phyloP scores from a whole-genome alignment of 495 filamentous ascomycete genomes.

The Tetracladium marchalianum region DNA sequence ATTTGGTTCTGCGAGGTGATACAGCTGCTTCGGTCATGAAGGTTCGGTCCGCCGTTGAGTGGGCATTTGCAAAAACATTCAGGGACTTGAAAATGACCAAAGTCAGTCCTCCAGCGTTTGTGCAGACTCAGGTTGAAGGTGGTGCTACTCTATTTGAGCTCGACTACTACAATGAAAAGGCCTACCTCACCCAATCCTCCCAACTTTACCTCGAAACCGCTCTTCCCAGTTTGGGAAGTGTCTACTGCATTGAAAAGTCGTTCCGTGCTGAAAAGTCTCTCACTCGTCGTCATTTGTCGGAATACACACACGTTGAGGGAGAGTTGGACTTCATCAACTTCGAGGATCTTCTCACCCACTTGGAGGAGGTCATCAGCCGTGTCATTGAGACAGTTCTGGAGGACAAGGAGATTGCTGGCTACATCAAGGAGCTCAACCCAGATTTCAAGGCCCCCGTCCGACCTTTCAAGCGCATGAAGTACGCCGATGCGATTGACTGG shows the following conservation, averaged over 20 bases:
- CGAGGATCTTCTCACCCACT: constrained; percentile 79
- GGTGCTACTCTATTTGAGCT: constrained; percentile 90
- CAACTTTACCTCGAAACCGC: constrained; percentile 98
- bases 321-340: constrained; percentile 96
- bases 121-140: constrained; percentile 98
- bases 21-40: constrained; percentile 81
- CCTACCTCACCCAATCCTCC: constrained; percentile 93
- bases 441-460: constrained; percentile 70
- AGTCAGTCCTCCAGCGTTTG: constrained; percentile 88
- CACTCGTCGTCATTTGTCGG: constrained; percentile 87
- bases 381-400: constrained; percentile 69
- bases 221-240: constrained; percentile 80
- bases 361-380: constrained; percentile 80
- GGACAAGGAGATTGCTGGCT: constrained; percentile 56
- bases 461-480: constrained; percentile 93
- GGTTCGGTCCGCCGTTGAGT: constrained; percentile 74
- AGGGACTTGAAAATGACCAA: constrained; percentile 70
- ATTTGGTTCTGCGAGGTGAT: constrained; percentile 87
- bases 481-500: constrained; percentile 91
- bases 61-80: constrained; percentile 76
- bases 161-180: constrained; percentile 88
- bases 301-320: constrained; percentile 96
- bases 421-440: constrained; percentile 80
- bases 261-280: constrained; percentile 97
- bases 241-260: constrained; percentile 96